These are phyloP conservation scores for Fusarium miscanthi DNA, from an alignment of 2,329 filamentous ascomycete genomes.

Conservation along the genomic window DNA sequence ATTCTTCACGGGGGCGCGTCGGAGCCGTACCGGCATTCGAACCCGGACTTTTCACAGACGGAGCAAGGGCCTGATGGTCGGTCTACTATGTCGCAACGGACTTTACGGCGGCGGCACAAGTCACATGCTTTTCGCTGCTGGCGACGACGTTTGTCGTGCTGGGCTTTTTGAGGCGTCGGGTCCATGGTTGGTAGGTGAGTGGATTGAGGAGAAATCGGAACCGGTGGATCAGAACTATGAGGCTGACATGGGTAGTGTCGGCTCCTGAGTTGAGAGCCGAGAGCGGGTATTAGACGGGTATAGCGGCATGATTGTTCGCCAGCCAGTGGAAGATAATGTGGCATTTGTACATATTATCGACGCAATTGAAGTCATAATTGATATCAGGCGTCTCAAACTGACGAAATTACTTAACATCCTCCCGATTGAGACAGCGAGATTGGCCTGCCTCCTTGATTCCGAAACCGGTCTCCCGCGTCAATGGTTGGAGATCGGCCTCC, in stretches of 20 bases:
- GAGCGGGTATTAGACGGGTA: background rate
- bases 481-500: background rate
- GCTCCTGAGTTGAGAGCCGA: constrained; percentile 10
- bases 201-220: constrained; percentile 33
- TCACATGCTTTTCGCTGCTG: constrained; percentile 45
- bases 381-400: background rate
- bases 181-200: constrained; percentile 12
- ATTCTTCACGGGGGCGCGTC: background rate
- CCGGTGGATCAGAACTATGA: background rate
- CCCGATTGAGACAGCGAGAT: background rate
- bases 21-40: constrained; percentile 44
- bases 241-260: constrained; percentile 17
- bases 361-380: background rate
- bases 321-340: rapidly evolving
- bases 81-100: constrained; percentile 41
- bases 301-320: background rate
- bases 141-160: constrained; percentile 43
- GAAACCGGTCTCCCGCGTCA: background rate
- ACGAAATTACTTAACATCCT: rapidly evolving
- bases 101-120: constrained; percentile 41
- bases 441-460: background rate
- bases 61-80: constrained; percentile 33
- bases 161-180: background rate
- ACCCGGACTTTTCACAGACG: constrained; percentile 41
- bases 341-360: too few species aligned